Evolutionary conservation across 306 rosid genomes (phyloP).

Genomic region (Vigna nakashimae): DNA sequence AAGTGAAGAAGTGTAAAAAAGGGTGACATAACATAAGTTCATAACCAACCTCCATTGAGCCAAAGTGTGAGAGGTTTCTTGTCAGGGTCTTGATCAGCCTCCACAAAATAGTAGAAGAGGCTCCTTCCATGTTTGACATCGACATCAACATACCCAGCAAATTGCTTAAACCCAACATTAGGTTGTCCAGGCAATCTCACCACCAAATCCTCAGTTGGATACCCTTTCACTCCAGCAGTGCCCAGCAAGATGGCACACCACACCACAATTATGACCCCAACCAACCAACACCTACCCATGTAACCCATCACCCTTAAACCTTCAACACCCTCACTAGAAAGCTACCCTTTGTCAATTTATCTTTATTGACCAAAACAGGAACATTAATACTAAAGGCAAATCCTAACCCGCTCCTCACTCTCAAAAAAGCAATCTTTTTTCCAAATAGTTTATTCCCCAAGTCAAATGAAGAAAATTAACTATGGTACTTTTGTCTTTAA

Average conservation of each 20-base stretch:
- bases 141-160: constrained; percentile 78
- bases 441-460: neutral
- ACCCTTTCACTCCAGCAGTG: constrained; percentile 47
- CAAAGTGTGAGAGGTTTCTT: constrained; percentile 70
- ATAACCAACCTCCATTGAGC: constrained; percentile 86
- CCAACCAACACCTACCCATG: constrained; percentile 46
- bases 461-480: neutral
- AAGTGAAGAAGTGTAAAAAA: neutral
- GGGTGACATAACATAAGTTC: neutral
- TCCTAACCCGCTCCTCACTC: constrained; percentile 3
- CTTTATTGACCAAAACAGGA: neutral
- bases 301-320: constrained; percentile 45
- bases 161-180: constrained; percentile 66
- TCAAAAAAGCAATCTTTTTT: constrained; percentile 8
- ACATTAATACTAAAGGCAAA: neutral
- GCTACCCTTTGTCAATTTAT: constrained; percentile 10
- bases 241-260: constrained; percentile 4
- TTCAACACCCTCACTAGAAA: constrained; percentile 12
- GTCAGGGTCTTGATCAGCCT: constrained; percentile 58
- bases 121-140: constrained; percentile 72
- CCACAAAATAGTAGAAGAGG: constrained; percentile 81
- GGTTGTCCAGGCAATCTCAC: constrained; percentile 78
- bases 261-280: constrained; percentile 38
- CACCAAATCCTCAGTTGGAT: constrained; percentile 73
- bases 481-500: neutral